Conservation (phyloP, 2,329 filamentous ascomycete genomes). For the Fusarium albosuccineum region DNA sequence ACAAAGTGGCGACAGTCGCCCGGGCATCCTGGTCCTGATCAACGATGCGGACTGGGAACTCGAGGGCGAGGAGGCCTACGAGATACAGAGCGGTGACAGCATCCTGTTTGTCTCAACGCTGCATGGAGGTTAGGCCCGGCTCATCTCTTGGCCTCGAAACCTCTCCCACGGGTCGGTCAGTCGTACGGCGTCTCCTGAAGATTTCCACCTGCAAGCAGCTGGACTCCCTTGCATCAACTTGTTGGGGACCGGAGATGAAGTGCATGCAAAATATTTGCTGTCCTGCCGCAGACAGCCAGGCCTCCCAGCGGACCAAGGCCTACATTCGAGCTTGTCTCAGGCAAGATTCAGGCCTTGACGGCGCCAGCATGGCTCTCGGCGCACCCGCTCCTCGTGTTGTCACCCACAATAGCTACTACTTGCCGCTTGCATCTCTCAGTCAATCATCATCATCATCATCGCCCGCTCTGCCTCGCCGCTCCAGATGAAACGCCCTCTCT, state of each 20-base stretch:
- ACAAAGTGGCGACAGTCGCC: conserved; percentile 72
- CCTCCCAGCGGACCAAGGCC: neutral
- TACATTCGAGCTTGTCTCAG: conserved; percentile 34
- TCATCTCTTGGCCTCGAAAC: conserved; percentile 8
- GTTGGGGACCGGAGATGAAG: conserved; percentile 33
- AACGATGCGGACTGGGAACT: conserved; percentile 99
- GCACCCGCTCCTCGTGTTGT: conserved; percentile 1
- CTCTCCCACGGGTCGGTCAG: conserved; percentile 19
- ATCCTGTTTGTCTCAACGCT: conserved; percentile 97
- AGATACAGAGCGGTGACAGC: conserved; percentile 84
- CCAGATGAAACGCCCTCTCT: conserved; percentile 39
- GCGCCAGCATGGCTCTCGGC: conserved; percentile 5
- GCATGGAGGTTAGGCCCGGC: conserved; percentile 79
- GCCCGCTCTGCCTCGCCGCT: conserved; percentile 30
- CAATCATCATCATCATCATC: conserved; percentile 12
- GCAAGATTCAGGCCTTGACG: conserved; percentile 28
- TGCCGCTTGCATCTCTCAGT: conserved; percentile 2
- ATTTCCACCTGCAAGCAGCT: conserved; percentile 29
- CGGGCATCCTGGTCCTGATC: conserved; percentile 94
- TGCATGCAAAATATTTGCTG: conserved; percentile 22
- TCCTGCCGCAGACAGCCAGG: conserved; percentile 4
- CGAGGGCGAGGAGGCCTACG: conserved; percentile 92
- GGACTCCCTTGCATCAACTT: conserved; percentile 43
- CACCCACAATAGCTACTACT: neutral
- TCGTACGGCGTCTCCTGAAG: conserved; percentile 29